These are phyloP conservation scores for Microsporum audouinii DNA, from an alignment of 2,329 filamentous ascomycete genomes.

Conservation along the genomic window DNA sequence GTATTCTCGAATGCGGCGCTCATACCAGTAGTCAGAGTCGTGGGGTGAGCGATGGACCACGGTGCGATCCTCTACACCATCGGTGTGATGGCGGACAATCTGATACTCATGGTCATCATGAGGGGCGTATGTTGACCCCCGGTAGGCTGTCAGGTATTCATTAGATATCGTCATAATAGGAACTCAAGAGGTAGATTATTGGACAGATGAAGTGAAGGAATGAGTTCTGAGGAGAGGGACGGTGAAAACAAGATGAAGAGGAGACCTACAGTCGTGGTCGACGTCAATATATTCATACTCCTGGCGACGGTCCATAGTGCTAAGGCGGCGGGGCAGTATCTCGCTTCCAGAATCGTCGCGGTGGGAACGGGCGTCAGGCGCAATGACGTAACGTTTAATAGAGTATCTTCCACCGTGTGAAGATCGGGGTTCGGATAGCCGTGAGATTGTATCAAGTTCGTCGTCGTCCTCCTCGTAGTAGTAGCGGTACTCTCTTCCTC, in stretches of 20 bases:
- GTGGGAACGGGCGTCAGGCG: slow-evolving; percentile 24
- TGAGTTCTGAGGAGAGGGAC: slow-evolving; percentile 37
- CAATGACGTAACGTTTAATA: slow-evolving; percentile 44
- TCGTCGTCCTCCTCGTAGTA: not conserved
- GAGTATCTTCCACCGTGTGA: not conserved
- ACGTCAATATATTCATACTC: slow-evolving; percentile 21
- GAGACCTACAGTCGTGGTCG: slow-evolving; percentile 35
- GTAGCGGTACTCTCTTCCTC: not conserved
- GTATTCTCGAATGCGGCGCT: slow-evolving; percentile 45
- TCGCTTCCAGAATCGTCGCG: slow-evolving; percentile 22
- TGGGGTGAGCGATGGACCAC: slow-evolving; percentile 36
- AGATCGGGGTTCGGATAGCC: not conserved
- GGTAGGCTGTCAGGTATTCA: slow-evolving; percentile 31
- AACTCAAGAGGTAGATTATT: slow-evolving; percentile 25
- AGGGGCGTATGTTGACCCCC: slow-evolving; percentile 38
- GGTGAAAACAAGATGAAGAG: slow-evolving; percentile 25
- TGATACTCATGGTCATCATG: slow-evolving; percentile 49
- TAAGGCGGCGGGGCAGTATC: slow-evolving; percentile 25
- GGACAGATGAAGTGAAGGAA: slow-evolving; percentile 32
- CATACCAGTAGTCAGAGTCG: slow-evolving; percentile 53
- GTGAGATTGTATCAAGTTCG: not conserved
- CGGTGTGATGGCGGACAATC: slow-evolving; percentile 44
- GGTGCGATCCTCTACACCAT: slow-evolving; percentile 40
- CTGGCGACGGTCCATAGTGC: slow-evolving; percentile 32
- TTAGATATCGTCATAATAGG: not conserved